phyloP scores from a whole-genome alignment of 495 filamentous ascomycete genomes.

The Bacidia rubella region DNA sequence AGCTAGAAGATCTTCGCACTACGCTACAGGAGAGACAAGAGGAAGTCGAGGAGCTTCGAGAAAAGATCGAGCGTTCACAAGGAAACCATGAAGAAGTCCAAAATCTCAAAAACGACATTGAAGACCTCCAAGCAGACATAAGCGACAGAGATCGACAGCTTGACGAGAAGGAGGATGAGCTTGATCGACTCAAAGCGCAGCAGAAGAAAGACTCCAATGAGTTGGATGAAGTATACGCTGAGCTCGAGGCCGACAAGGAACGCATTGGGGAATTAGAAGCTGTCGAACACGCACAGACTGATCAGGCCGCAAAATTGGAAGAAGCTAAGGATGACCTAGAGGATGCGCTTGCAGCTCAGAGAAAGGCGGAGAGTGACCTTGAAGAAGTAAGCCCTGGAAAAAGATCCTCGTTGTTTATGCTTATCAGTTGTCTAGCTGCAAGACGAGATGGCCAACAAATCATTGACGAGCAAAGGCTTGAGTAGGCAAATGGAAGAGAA shows the following conservation, averaged over 20 bases:
- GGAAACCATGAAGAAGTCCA: conserved; percentile 42
- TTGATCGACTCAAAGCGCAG: conserved; percentile 45
- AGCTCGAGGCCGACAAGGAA: conserved; percentile 41
- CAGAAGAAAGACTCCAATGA: conserved; percentile 38
- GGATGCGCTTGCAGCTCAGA: conserved; percentile 47
- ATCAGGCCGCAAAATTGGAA: conserved; percentile 36
- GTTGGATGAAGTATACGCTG: conserved; percentile 36
- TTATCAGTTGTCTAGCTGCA: conserved; percentile 38
- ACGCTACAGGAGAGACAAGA: conserved; percentile 44
- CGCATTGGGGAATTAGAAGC: conserved; percentile 49
- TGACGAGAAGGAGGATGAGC: conserved; percentile 51
- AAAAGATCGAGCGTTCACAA: conserved; percentile 31
- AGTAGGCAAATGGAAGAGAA: conserved; percentile 64
- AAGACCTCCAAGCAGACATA: conserved; percentile 51
- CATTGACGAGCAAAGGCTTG: conserved; percentile 60
- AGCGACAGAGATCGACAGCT: conserved; percentile 51
- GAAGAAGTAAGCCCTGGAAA: conserved; percentile 17
- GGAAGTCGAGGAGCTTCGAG: conserved; percentile 34
- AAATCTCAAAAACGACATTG: conserved; percentile 51
- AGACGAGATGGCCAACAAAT: conserved; percentile 68
- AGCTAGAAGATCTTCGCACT: conserved; percentile 45
- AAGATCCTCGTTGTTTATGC: background rate
- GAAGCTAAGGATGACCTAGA: conserved; percentile 49
- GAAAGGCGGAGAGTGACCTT: conserved; percentile 34
- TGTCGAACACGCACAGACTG: conserved; percentile 28